phyloP scores from a whole-genome alignment of 108 stramenopile genomes.

The Conticribra weissflogii region DNA sequence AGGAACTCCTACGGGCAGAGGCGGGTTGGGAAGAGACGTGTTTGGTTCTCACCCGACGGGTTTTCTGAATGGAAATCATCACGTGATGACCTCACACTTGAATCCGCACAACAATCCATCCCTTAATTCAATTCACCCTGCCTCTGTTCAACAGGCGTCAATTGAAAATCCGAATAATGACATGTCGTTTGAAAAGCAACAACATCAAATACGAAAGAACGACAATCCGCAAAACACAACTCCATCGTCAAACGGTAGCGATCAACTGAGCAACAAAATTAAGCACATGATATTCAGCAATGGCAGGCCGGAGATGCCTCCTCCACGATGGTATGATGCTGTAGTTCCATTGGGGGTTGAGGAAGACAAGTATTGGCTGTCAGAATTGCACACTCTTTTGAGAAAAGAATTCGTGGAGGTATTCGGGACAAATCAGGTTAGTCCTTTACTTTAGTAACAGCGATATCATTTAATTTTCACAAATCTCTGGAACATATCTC shows the following conservation, averaged over 20 bases:
- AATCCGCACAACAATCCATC: no score
- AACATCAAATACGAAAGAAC: no score
- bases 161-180: no score
- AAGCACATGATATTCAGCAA: constrained; percentile 10
- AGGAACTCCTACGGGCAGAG: no score
- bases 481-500: no score
- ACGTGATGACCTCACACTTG: no score
- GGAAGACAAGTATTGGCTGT: constrained; percentile 88
- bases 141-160: no score
- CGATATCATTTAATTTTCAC: not conserved
- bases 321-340: constrained; percentile 59
- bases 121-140: no score
- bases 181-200: no score
- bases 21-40: no score
- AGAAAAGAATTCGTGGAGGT: constrained; percentile 82
- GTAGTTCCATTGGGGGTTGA: constrained; percentile 68
- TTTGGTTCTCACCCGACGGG: no score
- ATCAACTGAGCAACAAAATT: not conserved
- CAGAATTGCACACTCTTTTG: constrained; percentile 83
- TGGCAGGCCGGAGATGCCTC: constrained; percentile 32
- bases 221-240: not conserved
- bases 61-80: no score
- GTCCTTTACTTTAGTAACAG: not conserved
- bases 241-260: not conserved
- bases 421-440: constrained; percentile 74